These are phyloP conservation scores for Candida glaebosa DNA, from an alignment of 805 yeast genomes.

Conservation along the genomic window DNA sequence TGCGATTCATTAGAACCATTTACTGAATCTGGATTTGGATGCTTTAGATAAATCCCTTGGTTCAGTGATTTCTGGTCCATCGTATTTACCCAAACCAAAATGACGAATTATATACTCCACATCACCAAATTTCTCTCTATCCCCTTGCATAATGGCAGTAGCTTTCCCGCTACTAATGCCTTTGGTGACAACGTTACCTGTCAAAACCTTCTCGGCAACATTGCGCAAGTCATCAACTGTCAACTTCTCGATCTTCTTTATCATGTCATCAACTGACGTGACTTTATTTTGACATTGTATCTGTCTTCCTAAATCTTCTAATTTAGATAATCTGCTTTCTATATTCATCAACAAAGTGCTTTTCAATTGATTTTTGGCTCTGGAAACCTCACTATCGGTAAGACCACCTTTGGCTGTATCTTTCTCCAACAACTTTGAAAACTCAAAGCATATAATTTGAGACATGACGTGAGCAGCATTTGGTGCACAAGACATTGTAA, in stretches of 20 bases:
- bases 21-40: conserved; percentile 13
- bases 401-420: conserved; percentile 51
- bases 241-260: conserved; percentile 65
- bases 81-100: conserved; percentile 66
- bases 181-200: conserved; percentile 55
- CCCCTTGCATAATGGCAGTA: conserved; percentile 88
- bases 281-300: conserved; percentile 78
- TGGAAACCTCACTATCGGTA: conserved; percentile 65
- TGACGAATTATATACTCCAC: conserved; percentile 58
- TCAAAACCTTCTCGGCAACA: conserved; percentile 72
- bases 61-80: conserved; percentile 16
- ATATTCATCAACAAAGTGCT: conserved; percentile 88
- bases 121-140: conserved; percentile 82
- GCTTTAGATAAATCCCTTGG: conserved; percentile 15
- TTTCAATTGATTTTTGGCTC: conserved; percentile 91
- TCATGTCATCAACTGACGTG: conserved; percentile 78
- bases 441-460: conserved; percentile 60
- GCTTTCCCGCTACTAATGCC: conserved; percentile 57
- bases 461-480: conserved; percentile 82
- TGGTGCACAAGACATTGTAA: conserved; percentile 79
- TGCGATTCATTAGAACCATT: conserved; percentile 14
- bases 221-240: conserved; percentile 64
- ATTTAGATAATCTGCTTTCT: conserved; percentile 88
- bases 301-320: conserved; percentile 95
- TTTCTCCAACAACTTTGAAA: conserved; percentile 30